phyloP scores from a whole-genome alignment of 2,329 filamentous ascomycete genomes.

The Pseudogymnoascus sp. region DNA sequence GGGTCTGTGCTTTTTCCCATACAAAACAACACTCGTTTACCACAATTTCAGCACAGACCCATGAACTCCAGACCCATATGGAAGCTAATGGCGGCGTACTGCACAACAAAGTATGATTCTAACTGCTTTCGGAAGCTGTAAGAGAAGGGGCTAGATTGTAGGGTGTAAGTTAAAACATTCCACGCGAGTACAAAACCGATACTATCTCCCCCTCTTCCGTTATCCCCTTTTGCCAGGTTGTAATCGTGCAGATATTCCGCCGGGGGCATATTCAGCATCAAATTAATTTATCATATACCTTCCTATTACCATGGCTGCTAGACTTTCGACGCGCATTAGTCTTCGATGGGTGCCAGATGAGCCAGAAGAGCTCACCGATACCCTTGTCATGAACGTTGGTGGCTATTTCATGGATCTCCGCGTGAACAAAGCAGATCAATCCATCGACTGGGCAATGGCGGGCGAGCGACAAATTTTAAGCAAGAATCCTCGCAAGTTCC shows the following conservation, averaged over 20 bases:
- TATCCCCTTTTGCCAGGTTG: neutral
- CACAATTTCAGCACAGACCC: too few species aligned
- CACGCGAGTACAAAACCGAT: neutral
- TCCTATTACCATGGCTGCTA: constrained; percentile 14
- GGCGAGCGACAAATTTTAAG: constrained; percentile 32
- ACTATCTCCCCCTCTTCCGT: neutral
- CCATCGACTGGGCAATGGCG: constrained; percentile 37
- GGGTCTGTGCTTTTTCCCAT: too few species aligned
- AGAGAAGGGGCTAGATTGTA: neutral
- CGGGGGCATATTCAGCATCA: neutral
- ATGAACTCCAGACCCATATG: too few species aligned
- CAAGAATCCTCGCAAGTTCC: constrained; percentile 29
- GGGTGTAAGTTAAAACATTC: neutral
- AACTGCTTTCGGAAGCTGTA: neutral
- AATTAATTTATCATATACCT: neutral
- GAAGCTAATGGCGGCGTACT: too few species aligned
- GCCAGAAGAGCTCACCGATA: constrained; percentile 35
- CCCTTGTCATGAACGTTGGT: constrained; percentile 34
- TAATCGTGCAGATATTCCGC: neutral
- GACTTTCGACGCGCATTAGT: constrained; percentile 33
- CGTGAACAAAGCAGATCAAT: constrained; percentile 28
- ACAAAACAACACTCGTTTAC: too few species aligned
- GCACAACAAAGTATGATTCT: neutral
- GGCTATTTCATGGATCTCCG: constrained; percentile 37
- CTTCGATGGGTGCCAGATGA: constrained; percentile 35